phyloP scores from a whole-genome alignment of 148 eudicot genomes.

The Suaeda aralocaspica region DNA sequence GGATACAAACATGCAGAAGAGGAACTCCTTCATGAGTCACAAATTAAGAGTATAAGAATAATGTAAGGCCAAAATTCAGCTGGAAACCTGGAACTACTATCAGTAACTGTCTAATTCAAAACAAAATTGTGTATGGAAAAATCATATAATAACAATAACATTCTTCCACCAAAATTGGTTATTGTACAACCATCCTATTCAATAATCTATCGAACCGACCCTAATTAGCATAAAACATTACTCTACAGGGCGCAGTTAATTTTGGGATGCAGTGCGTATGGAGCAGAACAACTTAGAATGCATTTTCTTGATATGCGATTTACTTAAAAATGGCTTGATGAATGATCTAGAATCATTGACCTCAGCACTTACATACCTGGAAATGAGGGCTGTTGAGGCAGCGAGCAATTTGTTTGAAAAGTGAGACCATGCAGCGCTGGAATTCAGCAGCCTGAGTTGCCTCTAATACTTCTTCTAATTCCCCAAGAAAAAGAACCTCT shows the following conservation, averaged over 20 bases:
- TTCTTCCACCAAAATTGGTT: too few species aligned
- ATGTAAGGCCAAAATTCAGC: neutral
- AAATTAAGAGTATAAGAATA: neutral
- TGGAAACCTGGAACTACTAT: neutral
- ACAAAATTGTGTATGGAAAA: neutral
- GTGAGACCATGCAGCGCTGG: conserved; percentile 69
- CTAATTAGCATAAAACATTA: neutral
- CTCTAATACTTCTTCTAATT: conserved; percentile 74
- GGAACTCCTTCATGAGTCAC: neutral
- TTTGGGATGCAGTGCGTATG: neutral
- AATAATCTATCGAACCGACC: neutral
- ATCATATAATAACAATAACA: neutral
- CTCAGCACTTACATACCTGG: conserved; percentile 42
- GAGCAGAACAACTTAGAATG: neutral
- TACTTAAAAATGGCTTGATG: neutral
- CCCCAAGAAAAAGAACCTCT: conserved; percentile 71
- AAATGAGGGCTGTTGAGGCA: conserved; percentile 62
- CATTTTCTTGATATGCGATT: neutral
- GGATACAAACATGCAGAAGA: neutral
- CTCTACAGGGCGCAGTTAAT: neutral
- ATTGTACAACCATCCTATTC: neutral
- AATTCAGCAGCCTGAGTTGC: conserved; percentile 65
- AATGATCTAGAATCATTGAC: neutral
- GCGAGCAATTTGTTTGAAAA: conserved; percentile 57
- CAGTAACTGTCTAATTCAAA: neutral